Base-by-base conservation (phyloP, 306 rosid species). In the Vigna reflexopilosa region DNA sequence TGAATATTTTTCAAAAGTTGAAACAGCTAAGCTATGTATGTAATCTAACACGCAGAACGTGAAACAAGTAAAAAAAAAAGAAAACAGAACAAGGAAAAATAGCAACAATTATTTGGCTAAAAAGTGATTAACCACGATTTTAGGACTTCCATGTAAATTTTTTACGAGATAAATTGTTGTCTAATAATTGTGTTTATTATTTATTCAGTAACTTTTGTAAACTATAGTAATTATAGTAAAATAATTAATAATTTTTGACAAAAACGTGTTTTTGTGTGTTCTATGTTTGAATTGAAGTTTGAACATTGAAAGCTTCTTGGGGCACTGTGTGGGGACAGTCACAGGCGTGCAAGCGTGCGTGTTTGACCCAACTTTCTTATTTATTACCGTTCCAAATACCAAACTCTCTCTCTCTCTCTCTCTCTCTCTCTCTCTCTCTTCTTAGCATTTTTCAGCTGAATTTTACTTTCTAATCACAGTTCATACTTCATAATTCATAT, bases 311-410 rank as follows among this genome's bases (percentile, higher is more conserved):
- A 67, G 67, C 16, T 65, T 72, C 56, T 65, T 38, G 7, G 3
- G 66, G 15, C 10, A 54, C 54, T 24, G 86, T 83, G 86, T 83
- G 86, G 89, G 86, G 83, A 67, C 89, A 70, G 67, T 86, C 80
- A 80, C 83, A 80, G 85, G 75, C 57, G 87, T 52, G 76, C 85
- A 80, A 80, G 87, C 89, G 89, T 86, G 89, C 89, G 84, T 86
- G 79, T 86, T 86, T 86, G 87, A 86, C 87, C 79, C 81, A 72
- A 77, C 83, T 72, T 67, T 54, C 77, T 70, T 63, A 14, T 17
- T 56, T 74, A 32, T 80, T 36, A 70, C 76, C 77, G 62, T 52
- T 80, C 67, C 30, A 30, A 44, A 32, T 28, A n/a, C 50, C 72
- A 20, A 30, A 16, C 14, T 38, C 68, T 50, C 85, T 28, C 65